Conservation (phyloP, 495 filamentous ascomycete genomes). For the Penicillium manginii region DNA sequence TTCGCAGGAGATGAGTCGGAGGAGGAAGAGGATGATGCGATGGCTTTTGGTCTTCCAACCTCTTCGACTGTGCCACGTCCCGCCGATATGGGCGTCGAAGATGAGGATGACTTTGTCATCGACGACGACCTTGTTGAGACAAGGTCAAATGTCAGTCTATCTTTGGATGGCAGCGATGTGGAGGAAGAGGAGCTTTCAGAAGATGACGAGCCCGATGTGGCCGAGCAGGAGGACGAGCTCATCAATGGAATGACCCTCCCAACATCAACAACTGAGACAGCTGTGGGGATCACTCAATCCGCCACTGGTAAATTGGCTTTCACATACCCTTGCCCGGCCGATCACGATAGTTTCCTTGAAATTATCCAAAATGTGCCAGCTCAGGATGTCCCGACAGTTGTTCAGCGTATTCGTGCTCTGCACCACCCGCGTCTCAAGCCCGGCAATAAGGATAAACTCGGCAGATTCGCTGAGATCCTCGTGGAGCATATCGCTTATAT, state of each 20-base stretch:
- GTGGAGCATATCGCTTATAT: slow-evolving; percentile 78
- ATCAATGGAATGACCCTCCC: slow-evolving; percentile 45
- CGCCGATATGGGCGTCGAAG: slow-evolving; percentile 63
- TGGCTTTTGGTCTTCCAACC: slow-evolving; percentile 56
- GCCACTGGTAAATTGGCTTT: slow-evolving; percentile 65
- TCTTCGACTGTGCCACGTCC: slow-evolving; percentile 36
- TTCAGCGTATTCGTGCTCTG: slow-evolving; percentile 84
- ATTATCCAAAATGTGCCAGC: slow-evolving; percentile 61
- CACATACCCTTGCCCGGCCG: slow-evolving; percentile 82
- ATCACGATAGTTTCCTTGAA: slow-evolving; percentile 71
- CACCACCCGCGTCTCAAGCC: slow-evolving; percentile 85
- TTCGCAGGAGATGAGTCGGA: slow-evolving; percentile 48
- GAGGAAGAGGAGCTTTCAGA: slow-evolving; percentile 54
- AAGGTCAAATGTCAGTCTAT: slow-evolving; percentile 56
- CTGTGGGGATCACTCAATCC: slow-evolving; percentile 35
- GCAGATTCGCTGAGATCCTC: slow-evolving; percentile 71
- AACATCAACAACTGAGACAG: slow-evolving; percentile 24
- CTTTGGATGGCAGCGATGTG: slow-evolving; percentile 54
- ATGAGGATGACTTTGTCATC: slow-evolving; percentile 90
- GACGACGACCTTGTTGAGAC: slow-evolving; percentile 79
- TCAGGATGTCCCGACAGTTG: slow-evolving; percentile 71
- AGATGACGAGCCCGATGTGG: slow-evolving; percentile 54
- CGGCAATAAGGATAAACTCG: slow-evolving; percentile 83
- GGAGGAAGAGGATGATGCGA: slow-evolving; percentile 53
- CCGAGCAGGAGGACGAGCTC: slow-evolving; percentile 50